Percentiles rank a stretch among this genome's conserved stretches.
These are phyloP conservation scores for Aspergillus panamensis DNA, from an alignment of 495 filamentous ascomycete genomes.

Conservation along the genomic window DNA sequence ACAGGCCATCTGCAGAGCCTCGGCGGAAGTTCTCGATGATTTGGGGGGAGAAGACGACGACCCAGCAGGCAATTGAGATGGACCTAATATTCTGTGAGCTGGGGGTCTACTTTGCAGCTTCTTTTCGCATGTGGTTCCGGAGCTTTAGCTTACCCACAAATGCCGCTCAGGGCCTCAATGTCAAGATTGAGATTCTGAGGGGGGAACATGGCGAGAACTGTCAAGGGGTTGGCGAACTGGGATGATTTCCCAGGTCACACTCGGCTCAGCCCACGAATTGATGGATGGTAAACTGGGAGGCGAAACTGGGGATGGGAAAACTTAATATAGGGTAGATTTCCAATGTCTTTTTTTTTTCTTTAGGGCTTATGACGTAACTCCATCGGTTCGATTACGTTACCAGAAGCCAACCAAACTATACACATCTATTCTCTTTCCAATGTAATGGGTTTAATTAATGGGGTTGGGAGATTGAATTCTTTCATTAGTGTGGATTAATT, in stretches of 20 bases:
- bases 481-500: no score
- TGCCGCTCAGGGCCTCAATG: slow-evolving; percentile 83
- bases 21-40: slow-evolving; percentile 94
- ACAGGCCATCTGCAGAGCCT: slow-evolving; percentile 81
- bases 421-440: no score
- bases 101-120: not conserved
- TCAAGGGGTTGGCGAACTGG: slow-evolving; percentile 13
- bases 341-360: not conserved
- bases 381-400: not conserved
- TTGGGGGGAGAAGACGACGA: slow-evolving; percentile 95
- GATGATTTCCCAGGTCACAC: slow-evolving; percentile 1
- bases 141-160: slow-evolving; percentile 60
- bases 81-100: slow-evolving; percentile 53
- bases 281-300: not conserved
- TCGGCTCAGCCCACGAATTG: not conserved
- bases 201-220: slow-evolving; percentile 58
- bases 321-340: slow-evolving; percentile 3
- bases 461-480: no score
- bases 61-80: slow-evolving; percentile 95
- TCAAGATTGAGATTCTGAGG: slow-evolving; percentile 66
- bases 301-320: slow-evolving; percentile 7
- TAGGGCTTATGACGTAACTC: slow-evolving; percentile 17
- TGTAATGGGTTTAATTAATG: no score
- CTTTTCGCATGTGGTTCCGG: not conserved
- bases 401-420: not conserved